Evolutionary conservation across 2,329 filamentous ascomycete species (phyloP), one percentile per base, ranked within the genome.

Genomic region (Aspergillus novoparasiticus): DNA sequence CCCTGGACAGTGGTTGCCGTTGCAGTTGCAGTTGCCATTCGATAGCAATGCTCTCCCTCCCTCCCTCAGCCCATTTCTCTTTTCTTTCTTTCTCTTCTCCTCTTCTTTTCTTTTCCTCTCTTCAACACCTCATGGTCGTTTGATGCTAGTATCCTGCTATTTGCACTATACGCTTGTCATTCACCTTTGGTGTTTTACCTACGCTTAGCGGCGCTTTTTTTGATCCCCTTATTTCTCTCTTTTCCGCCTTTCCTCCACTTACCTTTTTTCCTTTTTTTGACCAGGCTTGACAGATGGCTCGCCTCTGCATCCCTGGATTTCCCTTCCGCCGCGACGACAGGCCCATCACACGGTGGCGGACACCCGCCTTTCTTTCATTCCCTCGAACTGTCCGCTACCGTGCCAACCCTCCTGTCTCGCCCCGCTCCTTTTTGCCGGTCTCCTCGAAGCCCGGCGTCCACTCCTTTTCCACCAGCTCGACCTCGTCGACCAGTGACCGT

Each of bases 91-190:
- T 19, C 45, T 50, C 23, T 36, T 4, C 14, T 16, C 14, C 45
- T 50, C 14, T 16, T 23, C 51, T 48, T 59, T 63, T 36, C 61
- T 59, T 57, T 61, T 59, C 26, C 26, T 60, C 61, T 58, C 21
- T 58, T 51, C 55, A 58, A 65, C 57, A 56, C 59, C 62, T 30
- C 59, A 34, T 66, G 59, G 55, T 61, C 30, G 43, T 62, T 57
- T 68, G 66, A 65, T 65, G 62, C 64, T 64, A 67, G 67, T 68
- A 66, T 64, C 59, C 62, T 66, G 62, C 48, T 63, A 46, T 43
- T 58, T 48, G 34, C 64, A 64, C 64, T 55, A 55, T 64, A 60
- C 59, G 65, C 39, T 61, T 63, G 54, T 69, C 63, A 62, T 66
- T 43, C 63, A 12, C 64, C 62, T 59, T 60, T 64, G 45, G 64